phyloP scores from a whole-genome alignment of 2,329 filamentous ascomycete species.

The Colletotrichum sp. region DNA sequence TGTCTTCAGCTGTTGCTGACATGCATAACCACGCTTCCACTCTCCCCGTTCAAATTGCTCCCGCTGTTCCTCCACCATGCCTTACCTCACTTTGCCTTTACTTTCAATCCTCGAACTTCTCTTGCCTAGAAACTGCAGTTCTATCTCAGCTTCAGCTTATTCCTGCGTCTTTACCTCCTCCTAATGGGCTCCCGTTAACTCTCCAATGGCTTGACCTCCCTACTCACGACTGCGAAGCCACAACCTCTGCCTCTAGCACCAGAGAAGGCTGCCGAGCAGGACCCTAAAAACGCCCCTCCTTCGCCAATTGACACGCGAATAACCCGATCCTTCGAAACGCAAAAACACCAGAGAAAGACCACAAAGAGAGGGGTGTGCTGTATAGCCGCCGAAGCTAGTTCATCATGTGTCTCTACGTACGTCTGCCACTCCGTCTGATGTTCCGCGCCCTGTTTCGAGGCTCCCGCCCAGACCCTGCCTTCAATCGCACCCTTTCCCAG shows the following conservation, averaged over 20 bases:
- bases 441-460: background rate
- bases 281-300: background rate
- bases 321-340: background rate
- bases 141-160: background rate
- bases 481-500: background rate
- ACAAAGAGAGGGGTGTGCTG: background rate
- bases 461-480: background rate
- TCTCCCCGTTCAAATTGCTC: background rate
- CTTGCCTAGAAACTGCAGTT: background rate
- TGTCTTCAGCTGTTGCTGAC: constrained; percentile 20
- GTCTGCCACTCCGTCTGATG: background rate
- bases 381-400: background rate
- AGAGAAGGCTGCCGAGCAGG: constrained; percentile 8
- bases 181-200: background rate
- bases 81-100: background rate
- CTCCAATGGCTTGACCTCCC: constrained; percentile 11
- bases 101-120: background rate
- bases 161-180: background rate
- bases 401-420: constrained; percentile 21
- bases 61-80: background rate
- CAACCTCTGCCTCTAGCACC: background rate
- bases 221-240: constrained; percentile 1
- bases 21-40: constrained; percentile 16
- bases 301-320: background rate
- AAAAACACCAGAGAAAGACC: background rate